Conservation (phyloP, 2,329 filamentous ascomycete species). For the Aspergillus felis region DNA sequence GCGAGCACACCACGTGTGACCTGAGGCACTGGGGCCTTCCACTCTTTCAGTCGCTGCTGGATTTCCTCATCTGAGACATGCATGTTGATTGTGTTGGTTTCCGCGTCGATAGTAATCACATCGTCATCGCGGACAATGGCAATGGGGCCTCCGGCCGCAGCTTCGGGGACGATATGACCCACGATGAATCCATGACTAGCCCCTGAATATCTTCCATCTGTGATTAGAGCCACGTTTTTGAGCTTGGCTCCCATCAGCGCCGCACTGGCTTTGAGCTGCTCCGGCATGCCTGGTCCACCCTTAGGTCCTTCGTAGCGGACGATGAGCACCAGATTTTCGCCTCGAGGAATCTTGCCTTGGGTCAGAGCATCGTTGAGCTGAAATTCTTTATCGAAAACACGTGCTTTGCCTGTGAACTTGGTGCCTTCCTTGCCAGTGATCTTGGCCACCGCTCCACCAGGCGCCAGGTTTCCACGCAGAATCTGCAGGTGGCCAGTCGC, state of each 20-base stretch:
- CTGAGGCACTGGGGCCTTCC: conserved; percentile 66
- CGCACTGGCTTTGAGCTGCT: conserved; percentile 82
- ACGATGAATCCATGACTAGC: conserved; percentile 91
- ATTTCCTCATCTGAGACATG: conserved; percentile 70
- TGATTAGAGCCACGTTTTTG: conserved; percentile 84
- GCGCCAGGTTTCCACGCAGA: conserved; percentile 80
- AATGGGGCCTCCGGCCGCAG: conserved; percentile 82
- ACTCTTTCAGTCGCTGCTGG: conserved; percentile 57
- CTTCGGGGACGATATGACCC: conserved; percentile 88
- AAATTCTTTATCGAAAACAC: conserved; percentile 82
- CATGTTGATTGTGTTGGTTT: conserved; percentile 69
- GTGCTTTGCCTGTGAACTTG: conserved; percentile 72
- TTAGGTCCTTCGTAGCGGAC: conserved; percentile 93
- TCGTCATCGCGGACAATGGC: conserved; percentile 79
- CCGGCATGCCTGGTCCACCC: conserved; percentile 93
- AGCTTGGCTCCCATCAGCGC: conserved; percentile 91
- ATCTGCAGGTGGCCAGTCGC: conserved; percentile 82
- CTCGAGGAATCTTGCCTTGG: conserved; percentile 63
- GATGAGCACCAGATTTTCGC: conserved; percentile 81
- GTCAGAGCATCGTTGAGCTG: conserved; percentile 72
- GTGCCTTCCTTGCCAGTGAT: conserved; percentile 95
- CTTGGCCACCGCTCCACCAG: conserved; percentile 86
- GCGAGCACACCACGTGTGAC: conserved; percentile 81
- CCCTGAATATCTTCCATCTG: conserved; percentile 84
- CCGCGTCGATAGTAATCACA: conserved; percentile 78